Base-by-base conservation (phyloP, 805 yeast species). In the Yarrowia sp. region DNA sequence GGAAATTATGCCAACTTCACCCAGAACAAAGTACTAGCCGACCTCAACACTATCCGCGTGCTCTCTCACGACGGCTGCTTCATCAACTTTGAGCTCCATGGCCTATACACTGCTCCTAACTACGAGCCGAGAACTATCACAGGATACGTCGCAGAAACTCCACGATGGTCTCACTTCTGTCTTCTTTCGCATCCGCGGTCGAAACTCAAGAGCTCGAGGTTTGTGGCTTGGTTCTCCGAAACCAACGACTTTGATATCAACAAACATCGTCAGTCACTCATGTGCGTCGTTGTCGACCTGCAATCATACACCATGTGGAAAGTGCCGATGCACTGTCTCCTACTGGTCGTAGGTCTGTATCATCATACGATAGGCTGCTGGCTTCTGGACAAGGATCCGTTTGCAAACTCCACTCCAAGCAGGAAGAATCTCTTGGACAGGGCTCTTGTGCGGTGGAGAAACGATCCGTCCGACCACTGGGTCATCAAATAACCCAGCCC, bases 191-290 rank as follows among this genome's bases (percentile, higher is more conserved):
- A 47, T 5, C 55, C 55, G 6, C 36, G 22, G 2, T 47, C 55
- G 5, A 31, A 47, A n/a, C 27, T 47, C 21, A 5, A 31, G 22
- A 47, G 55, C 38, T 21, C 36, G 14, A 4, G 55, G n/a, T 47
- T 31, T 38, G 55, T 47, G 19, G 55, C 55, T 3, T 47, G 38
- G 55, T 47, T 47, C n/a, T 12, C 25, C 2, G 55, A 47, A 3
- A 8, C 16, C 2, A 47, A 31, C 27, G 55, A 47, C 35, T 47
- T 47, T 47, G 55, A 47, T 6, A 4, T 47, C 8, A 4, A 3
- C 2, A 31, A 31, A 10, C 9, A 31, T 6, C 18, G 38, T 3
- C 55, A 47, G 38, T 31, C 55, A 8, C 19, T 21, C 18, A 47
- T 47, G 55, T 47, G 55, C 4, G 29, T 47, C 12, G 55, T 47